A percentile compares a stretch with the other conserved stretches of the same genome.
Conservation (phyloP, 1,284 basidiomycete species). For the Tausonia pullulans region DNA sequence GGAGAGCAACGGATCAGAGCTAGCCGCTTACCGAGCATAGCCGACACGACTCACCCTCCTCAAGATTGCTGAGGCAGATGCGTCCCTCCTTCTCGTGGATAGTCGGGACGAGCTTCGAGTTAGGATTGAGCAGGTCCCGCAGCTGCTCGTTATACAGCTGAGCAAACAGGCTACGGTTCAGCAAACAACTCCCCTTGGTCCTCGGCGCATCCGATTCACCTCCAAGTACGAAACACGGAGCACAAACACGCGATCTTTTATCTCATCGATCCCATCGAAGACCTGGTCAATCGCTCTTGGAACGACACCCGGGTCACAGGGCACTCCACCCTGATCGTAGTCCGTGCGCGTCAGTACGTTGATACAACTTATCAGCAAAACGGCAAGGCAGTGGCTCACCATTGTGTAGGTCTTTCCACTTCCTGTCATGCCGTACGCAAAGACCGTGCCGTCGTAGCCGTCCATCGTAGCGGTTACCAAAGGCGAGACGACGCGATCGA, state of each 20-base stretch:
- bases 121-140: constrained; percentile 39
- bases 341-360: no score
- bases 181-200: background rate
- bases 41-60: constrained; percentile 25
- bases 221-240: constrained; percentile 47
- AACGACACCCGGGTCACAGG: constrained; percentile 42
- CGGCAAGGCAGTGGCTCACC: constrained; percentile 15
- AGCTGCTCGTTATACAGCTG: constrained; percentile 48
- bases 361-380: no score
- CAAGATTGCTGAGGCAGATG: constrained; percentile 11
- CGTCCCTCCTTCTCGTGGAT: constrained; percentile 25
- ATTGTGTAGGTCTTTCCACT: constrained; percentile 22
- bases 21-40: background rate
- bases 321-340: constrained; percentile 33
- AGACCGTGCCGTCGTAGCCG: constrained; percentile 39
- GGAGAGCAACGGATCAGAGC: background rate
- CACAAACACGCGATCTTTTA: constrained; percentile 26
- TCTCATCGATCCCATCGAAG: constrained; percentile 39
- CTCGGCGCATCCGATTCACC: constrained; percentile 8
- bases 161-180: background rate
- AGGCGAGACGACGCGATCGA: constrained; percentile 38
- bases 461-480: constrained; percentile 43
- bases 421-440: constrained; percentile 26
- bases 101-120: constrained; percentile 27
- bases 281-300: constrained; percentile 44